A percentile compares a stretch with the other conserved stretches of the same genome.
phyloP scores from a whole-genome alignment of 176 grass and related monocot species.

The Eragrostis curvula region DNA sequence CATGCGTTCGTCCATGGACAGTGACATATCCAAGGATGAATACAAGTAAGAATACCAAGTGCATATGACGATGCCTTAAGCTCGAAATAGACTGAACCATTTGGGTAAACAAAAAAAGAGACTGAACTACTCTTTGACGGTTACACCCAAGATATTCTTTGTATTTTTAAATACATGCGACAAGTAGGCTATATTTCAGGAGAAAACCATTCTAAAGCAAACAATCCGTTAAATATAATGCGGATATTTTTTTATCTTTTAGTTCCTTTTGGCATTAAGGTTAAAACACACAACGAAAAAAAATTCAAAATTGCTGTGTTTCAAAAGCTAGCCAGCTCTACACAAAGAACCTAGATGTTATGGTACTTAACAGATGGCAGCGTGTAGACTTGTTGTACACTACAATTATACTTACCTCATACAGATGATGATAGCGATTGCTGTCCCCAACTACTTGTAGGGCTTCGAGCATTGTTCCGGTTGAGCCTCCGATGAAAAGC shows the following conservation, averaged over 20 bases:
- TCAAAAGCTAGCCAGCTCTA: not conserved
- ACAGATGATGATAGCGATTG: conserved; percentile 41
- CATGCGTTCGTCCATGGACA: not conserved
- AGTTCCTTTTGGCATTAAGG: not conserved
- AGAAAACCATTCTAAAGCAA: not conserved
- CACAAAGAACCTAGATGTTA: not conserved
- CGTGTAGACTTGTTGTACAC: not conserved
- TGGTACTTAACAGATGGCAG: too few relatives aligned
- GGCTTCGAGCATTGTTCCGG: conserved; percentile 87
- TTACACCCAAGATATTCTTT: not conserved
- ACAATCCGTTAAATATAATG: not conserved
- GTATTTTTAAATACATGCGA: not conserved
- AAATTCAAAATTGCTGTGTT: not conserved
- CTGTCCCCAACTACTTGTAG: conserved; percentile 81
- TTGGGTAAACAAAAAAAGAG: too few relatives aligned
- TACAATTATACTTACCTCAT: conserved; percentile 55
- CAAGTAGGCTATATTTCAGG: not conserved
- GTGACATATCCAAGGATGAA: not conserved
- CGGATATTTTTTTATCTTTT: not conserved
- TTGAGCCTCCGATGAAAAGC: conserved; percentile 85
- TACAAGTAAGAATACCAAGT: not conserved
- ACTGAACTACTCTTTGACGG: not conserved
- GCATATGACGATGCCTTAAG: not conserved
- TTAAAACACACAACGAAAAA: not conserved
- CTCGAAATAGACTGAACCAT: not conserved